Conservation (phyloP, 2,329 filamentous ascomycete genomes). For the Aspergillus ustus region DNA sequence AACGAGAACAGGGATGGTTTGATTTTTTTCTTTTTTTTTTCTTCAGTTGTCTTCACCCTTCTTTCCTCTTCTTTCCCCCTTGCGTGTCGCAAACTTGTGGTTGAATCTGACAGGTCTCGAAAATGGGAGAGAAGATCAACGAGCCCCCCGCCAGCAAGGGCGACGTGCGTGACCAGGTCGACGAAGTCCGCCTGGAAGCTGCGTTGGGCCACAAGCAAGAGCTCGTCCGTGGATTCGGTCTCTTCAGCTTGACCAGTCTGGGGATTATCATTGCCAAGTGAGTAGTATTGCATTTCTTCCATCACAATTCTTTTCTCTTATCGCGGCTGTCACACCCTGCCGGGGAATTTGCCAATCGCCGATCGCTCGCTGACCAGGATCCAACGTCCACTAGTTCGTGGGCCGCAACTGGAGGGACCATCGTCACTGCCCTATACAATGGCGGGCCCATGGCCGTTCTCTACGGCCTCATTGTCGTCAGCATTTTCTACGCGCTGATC, state of each 20-base stretch:
- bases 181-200: slow-evolving; percentile 32
- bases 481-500: slow-evolving; percentile 58
- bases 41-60: not conserved
- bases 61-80: not conserved
- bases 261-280: slow-evolving; percentile 57
- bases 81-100: not conserved
- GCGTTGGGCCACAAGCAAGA: slow-evolving; percentile 62
- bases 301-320: not conserved
- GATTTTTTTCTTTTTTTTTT: slow-evolving; percentile 2
- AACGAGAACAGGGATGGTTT: not conserved
- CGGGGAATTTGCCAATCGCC: not conserved
- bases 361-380: not conserved
- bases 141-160: not conserved
- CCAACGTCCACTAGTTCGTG: slow-evolving; percentile 57
- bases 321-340: not conserved
- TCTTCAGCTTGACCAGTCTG: slow-evolving; percentile 60
- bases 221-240: slow-evolving; percentile 61
- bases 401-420: slow-evolving; percentile 63
- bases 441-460: slow-evolving; percentile 64
- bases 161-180: slow-evolving; percentile 15
- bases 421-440: slow-evolving; percentile 59
- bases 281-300: slow-evolving; percentile 4
- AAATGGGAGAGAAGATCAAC: slow-evolving; percentile 1
- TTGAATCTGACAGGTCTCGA: not conserved
- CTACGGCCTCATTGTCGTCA: slow-evolving; percentile 58